These are phyloP conservation scores for Quercus dentata DNA, from an alignment of 306 rosid species.

Conservation along the genomic window DNA sequence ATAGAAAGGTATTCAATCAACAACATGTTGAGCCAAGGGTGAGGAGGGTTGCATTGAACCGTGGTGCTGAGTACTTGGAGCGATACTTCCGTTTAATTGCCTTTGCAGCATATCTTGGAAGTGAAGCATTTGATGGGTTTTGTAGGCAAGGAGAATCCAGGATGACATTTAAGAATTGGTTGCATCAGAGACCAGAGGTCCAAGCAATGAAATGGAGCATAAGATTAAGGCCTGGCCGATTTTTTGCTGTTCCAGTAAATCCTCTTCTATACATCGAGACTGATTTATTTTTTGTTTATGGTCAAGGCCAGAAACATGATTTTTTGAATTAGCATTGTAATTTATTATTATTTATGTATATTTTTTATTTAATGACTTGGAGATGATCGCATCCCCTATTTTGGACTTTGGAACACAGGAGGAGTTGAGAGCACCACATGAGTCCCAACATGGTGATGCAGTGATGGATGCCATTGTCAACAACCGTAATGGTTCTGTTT, in stretches of 20 bases:
- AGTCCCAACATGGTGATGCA: constrained; percentile 90
- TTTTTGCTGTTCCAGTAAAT: constrained; percentile 78
- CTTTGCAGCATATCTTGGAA: constrained; percentile 94
- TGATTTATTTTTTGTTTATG: neutral
- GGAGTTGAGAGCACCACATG: constrained; percentile 72
- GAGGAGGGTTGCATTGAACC: constrained; percentile 85
- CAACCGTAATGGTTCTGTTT: constrained; percentile 69
- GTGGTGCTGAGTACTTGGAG: constrained; percentile 90
- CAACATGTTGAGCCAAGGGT: constrained; percentile 83
- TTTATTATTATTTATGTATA: neutral
- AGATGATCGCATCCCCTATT: constrained; percentile 23
- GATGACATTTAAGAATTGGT: constrained; percentile 86
- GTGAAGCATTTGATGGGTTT: constrained; percentile 85
- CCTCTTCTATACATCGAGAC: constrained; percentile 4
- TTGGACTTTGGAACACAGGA: constrained; percentile 52
- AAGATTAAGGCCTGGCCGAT: constrained; percentile 79
- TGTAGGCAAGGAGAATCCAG: constrained; percentile 65
- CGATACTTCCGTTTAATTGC: constrained; percentile 90
- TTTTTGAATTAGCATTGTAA: neutral
- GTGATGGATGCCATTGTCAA: constrained; percentile 86
- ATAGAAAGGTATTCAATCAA: constrained; percentile 79
- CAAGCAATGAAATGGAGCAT: constrained; percentile 97
- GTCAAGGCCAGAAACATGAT: neutral
- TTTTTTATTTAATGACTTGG: neutral
- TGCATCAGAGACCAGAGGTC: constrained; percentile 81